Conservation (phyloP, 192 early-diverging fungal genomes). For the Backusella parvicylindrica region DNA sequence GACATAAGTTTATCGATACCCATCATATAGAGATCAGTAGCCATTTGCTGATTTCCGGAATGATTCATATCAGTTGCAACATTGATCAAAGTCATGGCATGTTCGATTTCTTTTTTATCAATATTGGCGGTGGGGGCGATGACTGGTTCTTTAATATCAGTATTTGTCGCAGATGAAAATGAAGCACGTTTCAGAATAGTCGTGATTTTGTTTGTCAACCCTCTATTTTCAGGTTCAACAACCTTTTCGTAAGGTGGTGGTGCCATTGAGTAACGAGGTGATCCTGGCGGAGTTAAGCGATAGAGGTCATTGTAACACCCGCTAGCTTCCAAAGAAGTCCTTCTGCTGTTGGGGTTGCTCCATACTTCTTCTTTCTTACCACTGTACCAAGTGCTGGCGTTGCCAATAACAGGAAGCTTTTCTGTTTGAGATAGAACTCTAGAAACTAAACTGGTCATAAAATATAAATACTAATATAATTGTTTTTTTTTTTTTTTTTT, state of each 20-base stretch:
- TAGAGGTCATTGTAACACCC: not conserved
- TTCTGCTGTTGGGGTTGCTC: not conserved
- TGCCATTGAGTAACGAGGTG: constrained; percentile 13
- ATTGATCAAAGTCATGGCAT: constrained; percentile 19
- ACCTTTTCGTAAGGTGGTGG: constrained; percentile 19
- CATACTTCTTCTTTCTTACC: not conserved
- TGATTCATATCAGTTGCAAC: constrained; percentile 23
- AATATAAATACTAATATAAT: not conserved
- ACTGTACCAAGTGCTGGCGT: not conserved
- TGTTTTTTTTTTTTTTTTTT: not conserved
- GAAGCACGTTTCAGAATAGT: constrained; percentile 13
- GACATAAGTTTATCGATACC: constrained; percentile 19
- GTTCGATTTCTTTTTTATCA: constrained; percentile 15
- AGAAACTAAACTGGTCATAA: constrained; percentile 10
- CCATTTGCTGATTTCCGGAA: constrained; percentile 19
- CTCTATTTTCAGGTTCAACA: not conserved
- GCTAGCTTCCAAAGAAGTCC: not conserved
- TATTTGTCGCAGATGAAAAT: not conserved
- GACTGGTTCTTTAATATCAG: not conserved
- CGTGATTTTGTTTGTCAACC: not conserved
- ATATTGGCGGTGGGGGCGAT: not conserved
- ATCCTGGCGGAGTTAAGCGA: constrained; percentile 8
- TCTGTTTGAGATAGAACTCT: constrained; percentile 15
- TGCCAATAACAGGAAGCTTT: constrained; percentile 7
- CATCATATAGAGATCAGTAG: constrained; percentile 25